phyloP scores from a whole-genome alignment of 345 rosid species.

The Excoecaria agallocha region DNA sequence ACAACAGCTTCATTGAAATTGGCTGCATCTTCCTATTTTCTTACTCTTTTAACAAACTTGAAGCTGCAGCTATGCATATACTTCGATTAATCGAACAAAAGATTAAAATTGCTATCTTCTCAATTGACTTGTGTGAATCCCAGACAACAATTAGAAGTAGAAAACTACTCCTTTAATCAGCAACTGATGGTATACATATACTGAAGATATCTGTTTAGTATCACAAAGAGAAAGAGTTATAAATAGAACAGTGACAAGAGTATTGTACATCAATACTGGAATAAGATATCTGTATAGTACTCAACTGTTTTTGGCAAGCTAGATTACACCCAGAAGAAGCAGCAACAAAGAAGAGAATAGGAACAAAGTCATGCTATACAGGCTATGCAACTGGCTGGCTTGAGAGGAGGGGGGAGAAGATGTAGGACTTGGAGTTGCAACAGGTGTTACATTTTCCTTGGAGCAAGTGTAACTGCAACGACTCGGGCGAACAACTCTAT shows the following conservation, averaged over 20 bases:
- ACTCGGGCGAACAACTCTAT: conserved; percentile 74
- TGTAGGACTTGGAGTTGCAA: conserved; percentile 38
- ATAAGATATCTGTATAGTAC: background rate
- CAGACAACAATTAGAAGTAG: no score
- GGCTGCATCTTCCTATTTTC: no score
- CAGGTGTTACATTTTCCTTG: conserved; percentile 51
- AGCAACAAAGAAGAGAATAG: conserved; percentile 40
- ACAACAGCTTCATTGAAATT: no score
- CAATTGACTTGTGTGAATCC: no score
- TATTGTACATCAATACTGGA: background rate
- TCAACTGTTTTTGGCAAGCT: background rate
- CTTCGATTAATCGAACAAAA: no score
- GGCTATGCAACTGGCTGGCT: conserved; percentile 33
- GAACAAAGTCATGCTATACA: conserved; percentile 28
- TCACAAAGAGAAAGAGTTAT: background rate
- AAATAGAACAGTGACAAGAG: background rate
- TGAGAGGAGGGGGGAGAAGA: conserved; percentile 41
- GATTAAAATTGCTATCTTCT: no score
- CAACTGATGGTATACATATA: no score
- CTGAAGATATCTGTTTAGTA: no score
- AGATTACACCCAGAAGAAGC: conserved; percentile 35
- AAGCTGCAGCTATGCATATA: no score
- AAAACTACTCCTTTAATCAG: no score
- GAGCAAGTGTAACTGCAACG: conserved; percentile 79
- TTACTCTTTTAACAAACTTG: no score